Base-by-base conservation (phyloP, 129 eudicot species). In the Artemisia argyi region DNA sequence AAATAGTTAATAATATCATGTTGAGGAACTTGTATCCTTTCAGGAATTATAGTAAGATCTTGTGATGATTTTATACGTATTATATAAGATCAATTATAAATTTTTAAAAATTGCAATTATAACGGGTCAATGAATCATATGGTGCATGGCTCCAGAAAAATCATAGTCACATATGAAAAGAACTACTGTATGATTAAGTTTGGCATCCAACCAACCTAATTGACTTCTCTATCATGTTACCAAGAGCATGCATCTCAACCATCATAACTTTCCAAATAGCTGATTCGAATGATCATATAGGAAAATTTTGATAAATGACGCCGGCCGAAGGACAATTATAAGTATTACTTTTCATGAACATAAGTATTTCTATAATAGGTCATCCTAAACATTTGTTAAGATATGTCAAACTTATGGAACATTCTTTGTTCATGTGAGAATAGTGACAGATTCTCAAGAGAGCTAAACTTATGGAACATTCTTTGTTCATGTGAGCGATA, bases 11-110 rank as follows among this genome's bases (percentile, higher is more conserved):
- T 46, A 9, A 24, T 20, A 15, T 56, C 67, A 63, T 71, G 60
- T 64, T 78, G 73, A 64, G 73, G 77, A 71, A 71, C 48, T 70
- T 70, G 12, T 69, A 77, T 51, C 57, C 5, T 65, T 65, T 50
- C 70, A 61, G 63, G 58, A 77, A 77, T 77, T 71, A 52, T 71
- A 61, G 63, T 22, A 55, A 52, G 72, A 71, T 70, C 26, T 62
- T 70, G 65, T 3, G 44, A 69, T 70, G 81, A 62, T 77, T 28
- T 69, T 77, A 62, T 75, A 54, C 19, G 51, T 55, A 56, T 46
- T 35, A 35, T 35, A 6, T 65, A 71, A 46, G 42, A 65, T 65
- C 24, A 35, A 67, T 76, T 56, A 54, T 55, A 14, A 5, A 54
- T 46, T 16, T 20, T 54, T 64, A 4, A 49, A 12, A 35, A 66